A percentile compares a stretch with the other conserved stretches of the same genome.
These are phyloP conservation scores for Alternaria conjuncta DNA, from an alignment of 2,329 filamentous ascomycete species.

Conservation along the genomic window DNA sequence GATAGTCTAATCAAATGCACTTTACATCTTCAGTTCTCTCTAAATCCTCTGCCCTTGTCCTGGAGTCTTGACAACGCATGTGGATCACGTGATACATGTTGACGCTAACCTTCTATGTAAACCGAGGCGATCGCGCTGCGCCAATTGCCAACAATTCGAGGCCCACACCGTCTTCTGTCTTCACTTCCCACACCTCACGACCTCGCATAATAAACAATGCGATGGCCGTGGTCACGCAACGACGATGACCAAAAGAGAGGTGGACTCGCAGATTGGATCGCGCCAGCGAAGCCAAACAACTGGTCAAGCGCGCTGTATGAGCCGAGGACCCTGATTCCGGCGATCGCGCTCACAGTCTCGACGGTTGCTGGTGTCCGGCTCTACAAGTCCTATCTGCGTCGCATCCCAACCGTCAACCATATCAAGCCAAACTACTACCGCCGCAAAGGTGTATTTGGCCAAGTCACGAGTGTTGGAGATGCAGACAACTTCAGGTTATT, in stretches of 20 bases:
- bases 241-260: conserved; percentile 39
- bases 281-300: conserved; percentile 43
- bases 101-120: neutral
- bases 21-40: neutral
- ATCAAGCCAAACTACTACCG: conserved; percentile 79
- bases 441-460: conserved; percentile 77
- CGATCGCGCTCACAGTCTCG: conserved; percentile 62
- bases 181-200: conserved; percentile 14
- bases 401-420: conserved; percentile 78
- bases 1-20: neutral
- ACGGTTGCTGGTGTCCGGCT: conserved; percentile 63
- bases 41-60: neutral
- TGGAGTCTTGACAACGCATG: neutral
- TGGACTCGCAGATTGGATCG: conserved; percentile 35
- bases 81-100: neutral
- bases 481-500: conserved; percentile 95
- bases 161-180: conserved; percentile 2
- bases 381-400: conserved; percentile 76
- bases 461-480: conserved; percentile 92
- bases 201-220: conserved; percentile 45
- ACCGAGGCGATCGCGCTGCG: neutral
- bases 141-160: neutral
- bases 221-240: conserved; percentile 50
- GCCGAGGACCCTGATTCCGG: conserved; percentile 61
- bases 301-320: conserved; percentile 64